phyloP scores from a whole-genome alignment of 345 rosid species.

The Limnanthes douglasii region DNA sequence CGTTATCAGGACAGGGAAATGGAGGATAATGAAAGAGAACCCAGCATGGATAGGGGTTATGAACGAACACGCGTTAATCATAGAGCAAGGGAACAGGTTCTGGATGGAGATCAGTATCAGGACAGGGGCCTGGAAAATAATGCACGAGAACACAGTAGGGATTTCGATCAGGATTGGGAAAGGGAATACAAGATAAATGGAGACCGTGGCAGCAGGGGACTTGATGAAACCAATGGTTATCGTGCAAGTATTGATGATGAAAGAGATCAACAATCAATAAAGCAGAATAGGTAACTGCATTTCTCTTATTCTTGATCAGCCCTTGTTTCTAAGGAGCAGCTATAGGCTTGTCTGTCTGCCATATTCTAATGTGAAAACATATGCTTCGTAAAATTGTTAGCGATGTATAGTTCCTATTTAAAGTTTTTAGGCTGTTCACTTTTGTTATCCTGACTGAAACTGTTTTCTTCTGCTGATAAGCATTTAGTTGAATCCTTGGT shows the following conservation, averaged over 20 bases:
- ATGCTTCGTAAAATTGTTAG: too few relatives aligned
- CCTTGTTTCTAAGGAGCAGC: background rate
- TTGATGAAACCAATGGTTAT: constrained; percentile 17
- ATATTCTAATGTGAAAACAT: too few relatives aligned
- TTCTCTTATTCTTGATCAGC: background rate
- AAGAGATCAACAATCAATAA: constrained; percentile 23
- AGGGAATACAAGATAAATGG: constrained; percentile 15
- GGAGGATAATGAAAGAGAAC: constrained; percentile 23
- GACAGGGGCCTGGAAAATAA: constrained; percentile 23
- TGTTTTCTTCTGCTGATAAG: too few relatives aligned
- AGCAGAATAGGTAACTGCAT: constrained; percentile 31
- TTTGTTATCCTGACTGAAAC: too few relatives aligned
- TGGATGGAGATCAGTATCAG: constrained; percentile 25
- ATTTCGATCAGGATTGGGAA: constrained; percentile 12
- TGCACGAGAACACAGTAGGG: constrained; percentile 21
- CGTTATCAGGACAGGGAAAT: constrained; percentile 14
- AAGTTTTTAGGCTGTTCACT: too few relatives aligned
- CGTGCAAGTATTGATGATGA: constrained; percentile 15
- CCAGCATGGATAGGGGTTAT: too few relatives aligned
- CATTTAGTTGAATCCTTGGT: too few relatives aligned
- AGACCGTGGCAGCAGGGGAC: constrained; percentile 25
- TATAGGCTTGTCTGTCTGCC: background rate
- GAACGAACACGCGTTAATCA: constrained; percentile 14
- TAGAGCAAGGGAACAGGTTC: constrained; percentile 16
- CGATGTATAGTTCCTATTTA: too few relatives aligned